phyloP scores from a whole-genome alignment of 768 basidiomycete species.

The Mycena amicta region DNA sequence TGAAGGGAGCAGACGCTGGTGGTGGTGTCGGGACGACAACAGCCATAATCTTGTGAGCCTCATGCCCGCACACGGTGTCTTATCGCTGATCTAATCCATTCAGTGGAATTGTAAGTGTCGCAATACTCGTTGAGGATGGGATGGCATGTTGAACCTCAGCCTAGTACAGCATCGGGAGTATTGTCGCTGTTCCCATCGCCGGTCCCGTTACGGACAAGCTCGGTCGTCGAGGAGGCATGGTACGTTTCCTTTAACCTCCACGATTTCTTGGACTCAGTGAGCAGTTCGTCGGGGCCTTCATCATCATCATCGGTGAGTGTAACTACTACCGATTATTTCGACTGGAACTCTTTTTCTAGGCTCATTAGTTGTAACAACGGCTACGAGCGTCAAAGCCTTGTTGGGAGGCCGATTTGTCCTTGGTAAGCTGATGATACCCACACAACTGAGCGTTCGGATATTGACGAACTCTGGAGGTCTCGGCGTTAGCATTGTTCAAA shows the following conservation, averaged over 20 bases:
- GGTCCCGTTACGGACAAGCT: slow-evolving; percentile 19
- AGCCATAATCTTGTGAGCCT: slow-evolving; percentile 19
- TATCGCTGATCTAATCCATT: no score
- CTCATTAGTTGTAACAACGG: slow-evolving; percentile 12
- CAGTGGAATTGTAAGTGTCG: slow-evolving; percentile 23
- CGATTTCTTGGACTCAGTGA: not conserved
- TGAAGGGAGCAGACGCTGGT: slow-evolving; percentile 16
- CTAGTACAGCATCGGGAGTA: slow-evolving; percentile 18
- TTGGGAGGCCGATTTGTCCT: slow-evolving; percentile 19
- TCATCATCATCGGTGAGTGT: slow-evolving; percentile 15
- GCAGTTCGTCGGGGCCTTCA: slow-evolving; percentile 16
- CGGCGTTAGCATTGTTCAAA: slow-evolving; percentile 22
- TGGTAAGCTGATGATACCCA: no score
- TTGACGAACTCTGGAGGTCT: no score
- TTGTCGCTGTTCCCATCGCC: slow-evolving; percentile 19
- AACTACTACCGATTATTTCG: no score
- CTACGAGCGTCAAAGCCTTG: slow-evolving; percentile 11
- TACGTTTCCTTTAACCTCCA: not conserved
- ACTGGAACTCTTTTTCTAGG: not conserved
- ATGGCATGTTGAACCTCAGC: not conserved
- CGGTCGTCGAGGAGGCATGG: slow-evolving; percentile 21
- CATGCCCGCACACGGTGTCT: no score
- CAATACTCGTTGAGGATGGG: no score
- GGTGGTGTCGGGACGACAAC: slow-evolving; percentile 23
- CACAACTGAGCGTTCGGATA: no score